Percentiles rank a stretch among this genome's conserved stretches.
phyloP scores from a whole-genome alignment of 805 yeast genomes.

The Cyberlindnera samutprakarnensis region DNA sequence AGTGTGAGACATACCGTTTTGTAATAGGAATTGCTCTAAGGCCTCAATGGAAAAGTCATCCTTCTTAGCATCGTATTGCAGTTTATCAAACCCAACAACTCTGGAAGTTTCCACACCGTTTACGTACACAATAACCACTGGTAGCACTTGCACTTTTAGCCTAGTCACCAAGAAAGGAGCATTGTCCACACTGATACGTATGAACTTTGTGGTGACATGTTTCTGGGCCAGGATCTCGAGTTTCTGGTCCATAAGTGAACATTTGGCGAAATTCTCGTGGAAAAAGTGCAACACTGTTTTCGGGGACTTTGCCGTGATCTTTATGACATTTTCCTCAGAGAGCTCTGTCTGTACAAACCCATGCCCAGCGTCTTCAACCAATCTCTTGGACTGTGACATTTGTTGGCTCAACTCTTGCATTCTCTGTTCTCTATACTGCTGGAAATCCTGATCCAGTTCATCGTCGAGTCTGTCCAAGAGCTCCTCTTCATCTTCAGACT shows the following conservation, averaged over 20 bases:
- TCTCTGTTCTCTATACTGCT: slow-evolving; percentile 54
- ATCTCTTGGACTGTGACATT: slow-evolving; percentile 28
- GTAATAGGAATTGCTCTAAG: slow-evolving; percentile 38
- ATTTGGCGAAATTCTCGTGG: slow-evolving; percentile 52
- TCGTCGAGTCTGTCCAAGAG: slow-evolving; percentile 44
- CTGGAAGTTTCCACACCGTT: slow-evolving; percentile 53
- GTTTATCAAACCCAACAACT: slow-evolving; percentile 61
- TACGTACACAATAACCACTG: slow-evolving; percentile 56
- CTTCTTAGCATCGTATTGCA: slow-evolving; percentile 36
- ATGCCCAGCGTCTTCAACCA: slow-evolving; percentile 29
- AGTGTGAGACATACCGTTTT: slow-evolving; percentile 15
- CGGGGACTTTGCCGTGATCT: slow-evolving; percentile 35
- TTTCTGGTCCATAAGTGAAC: slow-evolving; percentile 49
- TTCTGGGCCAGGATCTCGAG: slow-evolving; percentile 42
- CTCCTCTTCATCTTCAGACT: slow-evolving; percentile 30
- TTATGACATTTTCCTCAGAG: slow-evolving; percentile 53
- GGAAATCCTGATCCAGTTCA: slow-evolving; percentile 30
- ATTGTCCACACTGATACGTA: slow-evolving; percentile 48
- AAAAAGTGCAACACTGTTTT: slow-evolving; percentile 54
- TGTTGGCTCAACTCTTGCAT: slow-evolving; percentile 46
- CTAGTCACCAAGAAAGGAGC: slow-evolving; percentile 70
- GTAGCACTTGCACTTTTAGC: slow-evolving; percentile 58
- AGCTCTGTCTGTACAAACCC: slow-evolving; percentile 35
- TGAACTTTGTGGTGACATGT: slow-evolving; percentile 48
- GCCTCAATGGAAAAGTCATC: slow-evolving; percentile 39